These are phyloP conservation scores for Teunomyces lycoperdinae DNA, from an alignment of 805 yeast species.

Conservation along the genomic window DNA sequence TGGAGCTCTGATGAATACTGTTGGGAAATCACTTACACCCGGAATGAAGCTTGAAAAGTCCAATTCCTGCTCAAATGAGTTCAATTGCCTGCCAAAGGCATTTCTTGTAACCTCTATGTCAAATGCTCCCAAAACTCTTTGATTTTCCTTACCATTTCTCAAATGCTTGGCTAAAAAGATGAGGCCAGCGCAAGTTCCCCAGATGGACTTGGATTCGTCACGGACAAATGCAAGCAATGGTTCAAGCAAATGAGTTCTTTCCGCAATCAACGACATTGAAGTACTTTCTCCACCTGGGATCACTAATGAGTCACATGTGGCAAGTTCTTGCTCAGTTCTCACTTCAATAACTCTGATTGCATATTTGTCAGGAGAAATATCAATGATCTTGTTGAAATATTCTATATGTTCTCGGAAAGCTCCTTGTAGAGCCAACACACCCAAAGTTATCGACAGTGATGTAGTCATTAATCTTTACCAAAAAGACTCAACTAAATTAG, in stretches of 20 bases:
- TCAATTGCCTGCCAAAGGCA: constrained; percentile 76
- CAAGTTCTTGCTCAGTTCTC: constrained; percentile 49
- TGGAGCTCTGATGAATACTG: constrained; percentile 75
- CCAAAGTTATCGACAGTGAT: constrained; percentile 30
- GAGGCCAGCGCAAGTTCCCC: constrained; percentile 90
- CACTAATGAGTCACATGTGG: constrained; percentile 54
- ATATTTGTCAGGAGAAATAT: constrained; percentile 18
- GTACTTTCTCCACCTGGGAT: constrained; percentile 76
- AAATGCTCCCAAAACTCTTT: constrained; percentile 60
- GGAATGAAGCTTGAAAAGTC: constrained; percentile 45
- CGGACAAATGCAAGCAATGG: constrained; percentile 53
- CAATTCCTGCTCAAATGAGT: constrained; percentile 53
- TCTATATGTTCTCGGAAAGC: constrained; percentile 69
- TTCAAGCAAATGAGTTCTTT: constrained; percentile 54
- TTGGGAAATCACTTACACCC: constrained; percentile 36
- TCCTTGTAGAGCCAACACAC: constrained; percentile 78
- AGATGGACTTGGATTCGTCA: constrained; percentile 49
- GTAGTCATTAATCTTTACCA: neutral
- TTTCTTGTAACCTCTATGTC: constrained; percentile 64
- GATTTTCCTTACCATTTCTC: constrained; percentile 50
- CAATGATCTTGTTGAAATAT: constrained; percentile 39
- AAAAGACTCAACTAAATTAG: constrained; percentile 8
- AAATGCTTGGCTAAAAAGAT: constrained; percentile 59
- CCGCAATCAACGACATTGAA: constrained; percentile 67
- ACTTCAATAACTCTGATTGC: constrained; percentile 45